Evolutionary conservation across 805 yeast species (phyloP), one percentile per base, ranked within the genome.

Genomic region (Saturnispora hagleri): DNA sequence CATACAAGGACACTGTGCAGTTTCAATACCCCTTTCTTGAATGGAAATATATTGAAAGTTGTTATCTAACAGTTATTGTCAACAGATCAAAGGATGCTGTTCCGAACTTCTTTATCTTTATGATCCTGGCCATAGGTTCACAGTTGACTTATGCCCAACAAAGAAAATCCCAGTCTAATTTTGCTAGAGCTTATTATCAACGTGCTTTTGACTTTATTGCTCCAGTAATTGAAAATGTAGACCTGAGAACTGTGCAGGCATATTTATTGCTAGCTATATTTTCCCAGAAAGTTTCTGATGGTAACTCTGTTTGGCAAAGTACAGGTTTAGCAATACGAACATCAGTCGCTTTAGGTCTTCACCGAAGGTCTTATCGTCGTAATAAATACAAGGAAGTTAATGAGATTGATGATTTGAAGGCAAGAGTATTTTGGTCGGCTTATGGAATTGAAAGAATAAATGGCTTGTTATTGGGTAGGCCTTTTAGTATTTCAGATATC

Each of bases 1-100:
- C 62, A 2, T 68, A 66, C 48, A 55, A 60, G 47, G 56, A 55
- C 33, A 55, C 60, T n/a, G 68, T 64, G n/a, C 72, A 68, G 17
- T 60, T 62, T 36, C 70, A 67, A 50, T 68, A 68, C 48, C 71
- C 71, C 3, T 68, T 68, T 46, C 53, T 68, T 15, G 68, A 67
- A 38, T 64, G 69, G 70, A 43, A 52, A 1, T 58, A 58, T 55
- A 55, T 60, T 33, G 44, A 57, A 40, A n/a, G 41, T 13, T 53
- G 58, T 31, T 61, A 61, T 46, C 56, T 60, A 3, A 40, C 48
- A 12, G 64, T 64, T 0, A 53, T 65, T 36, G 46, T 52, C 4
- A 13, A 54, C 15, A 58, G 56, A 18, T 36, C 58, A 1, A 49
- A 52, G 5, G 60, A 58, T n/a, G 46, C 47, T 6, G 54, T 53